These are phyloP conservation scores for Ophiosphaerella narmari DNA, from an alignment of 2,329 filamentous ascomycete species.

Conservation along the genomic window DNA sequence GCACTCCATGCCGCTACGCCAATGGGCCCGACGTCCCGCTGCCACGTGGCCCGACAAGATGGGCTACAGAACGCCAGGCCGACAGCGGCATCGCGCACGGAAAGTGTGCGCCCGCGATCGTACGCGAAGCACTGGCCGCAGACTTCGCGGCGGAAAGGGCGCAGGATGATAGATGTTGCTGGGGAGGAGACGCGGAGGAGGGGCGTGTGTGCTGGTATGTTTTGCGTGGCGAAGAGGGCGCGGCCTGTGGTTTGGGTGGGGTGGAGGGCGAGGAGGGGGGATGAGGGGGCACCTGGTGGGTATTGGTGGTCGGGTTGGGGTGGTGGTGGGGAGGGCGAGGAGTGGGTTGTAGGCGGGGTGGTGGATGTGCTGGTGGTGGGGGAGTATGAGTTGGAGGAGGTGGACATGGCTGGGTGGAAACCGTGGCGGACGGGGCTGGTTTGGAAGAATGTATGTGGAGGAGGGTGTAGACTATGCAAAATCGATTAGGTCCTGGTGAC, in stretches of 20 bases:
- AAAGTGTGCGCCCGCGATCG: constrained; percentile 49
- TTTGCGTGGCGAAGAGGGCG: constrained; percentile 49
- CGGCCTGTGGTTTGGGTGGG: constrained; percentile 51
- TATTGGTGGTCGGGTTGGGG: constrained; percentile 9
- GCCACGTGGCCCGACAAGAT: constrained; percentile 46
- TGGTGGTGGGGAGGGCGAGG: not conserved
- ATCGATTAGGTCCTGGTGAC: too few relatives aligned
- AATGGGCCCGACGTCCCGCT: constrained; percentile 24
- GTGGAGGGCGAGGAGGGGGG: constrained; percentile 43
- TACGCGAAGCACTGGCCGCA: constrained; percentile 55
- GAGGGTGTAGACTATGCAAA: too few relatives aligned
- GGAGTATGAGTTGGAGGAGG: constrained; percentile 11
- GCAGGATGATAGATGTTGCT: constrained; percentile 48
- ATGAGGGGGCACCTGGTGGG: constrained; percentile 31
- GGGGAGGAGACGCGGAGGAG: constrained; percentile 47
- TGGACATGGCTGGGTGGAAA: constrained; percentile 12
- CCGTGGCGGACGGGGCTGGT: not conserved
- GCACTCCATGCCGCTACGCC: constrained; percentile 42
- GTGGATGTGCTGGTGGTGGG: too few relatives aligned
- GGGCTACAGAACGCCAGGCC: constrained; percentile 52
- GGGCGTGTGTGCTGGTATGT: constrained; percentile 42
- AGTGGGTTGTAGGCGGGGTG: too few relatives aligned
- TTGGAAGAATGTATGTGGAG: too few relatives aligned
- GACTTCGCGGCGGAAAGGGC: constrained; percentile 55
- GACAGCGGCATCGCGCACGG: constrained; percentile 42